Percentiles rank a stretch among this genome's conserved stretches.
Conservation (phyloP, 257 asterid genomes). For the Solanum peruvianum region DNA sequence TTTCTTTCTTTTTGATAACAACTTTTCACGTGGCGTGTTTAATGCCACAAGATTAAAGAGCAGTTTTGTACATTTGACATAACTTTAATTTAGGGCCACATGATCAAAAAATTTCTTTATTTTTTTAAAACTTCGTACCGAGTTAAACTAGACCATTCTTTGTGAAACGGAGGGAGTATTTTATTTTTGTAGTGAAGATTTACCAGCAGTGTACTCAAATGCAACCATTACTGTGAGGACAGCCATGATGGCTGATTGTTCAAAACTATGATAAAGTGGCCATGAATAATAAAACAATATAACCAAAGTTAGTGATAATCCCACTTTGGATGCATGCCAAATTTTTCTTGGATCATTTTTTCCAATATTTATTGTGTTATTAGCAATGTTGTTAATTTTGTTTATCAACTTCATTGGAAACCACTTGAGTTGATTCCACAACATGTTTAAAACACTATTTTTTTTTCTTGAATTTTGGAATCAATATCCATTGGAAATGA, state of each 20-base stretch:
- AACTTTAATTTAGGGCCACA: too few relatives aligned
- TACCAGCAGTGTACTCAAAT: slow-evolving; percentile 30
- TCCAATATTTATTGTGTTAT: slow-evolving; percentile 9
- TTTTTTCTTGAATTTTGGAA: not conserved
- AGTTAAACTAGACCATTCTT: too few relatives aligned
- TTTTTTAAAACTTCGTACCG: too few relatives aligned
- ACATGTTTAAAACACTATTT: not conserved
- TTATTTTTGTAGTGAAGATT: not conserved
- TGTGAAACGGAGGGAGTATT: not conserved
- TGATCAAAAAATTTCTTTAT: too few relatives aligned
- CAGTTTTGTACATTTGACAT: too few relatives aligned
- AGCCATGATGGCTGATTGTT: slow-evolving; percentile 28
- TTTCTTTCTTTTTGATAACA: too few relatives aligned
- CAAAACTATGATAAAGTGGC: slow-evolving; percentile 24
- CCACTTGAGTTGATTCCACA: not conserved
- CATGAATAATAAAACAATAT: slow-evolving; percentile 16
- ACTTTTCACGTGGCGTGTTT: too few relatives aligned
- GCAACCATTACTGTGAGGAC: slow-evolving; percentile 27
- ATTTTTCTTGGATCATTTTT: slow-evolving; percentile 24
- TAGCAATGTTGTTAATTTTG: not conserved
- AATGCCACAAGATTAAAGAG: too few relatives aligned
- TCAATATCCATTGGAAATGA: not conserved
- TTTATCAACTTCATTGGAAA: not conserved
- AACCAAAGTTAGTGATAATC: slow-evolving; percentile 18
- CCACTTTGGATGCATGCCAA: slow-evolving; percentile 24